Percentiles rank a stretch among this genome's conserved stretches.
Conservation (phyloP, 78 protist species). For the Dictyostelium purpureum region DNA sequence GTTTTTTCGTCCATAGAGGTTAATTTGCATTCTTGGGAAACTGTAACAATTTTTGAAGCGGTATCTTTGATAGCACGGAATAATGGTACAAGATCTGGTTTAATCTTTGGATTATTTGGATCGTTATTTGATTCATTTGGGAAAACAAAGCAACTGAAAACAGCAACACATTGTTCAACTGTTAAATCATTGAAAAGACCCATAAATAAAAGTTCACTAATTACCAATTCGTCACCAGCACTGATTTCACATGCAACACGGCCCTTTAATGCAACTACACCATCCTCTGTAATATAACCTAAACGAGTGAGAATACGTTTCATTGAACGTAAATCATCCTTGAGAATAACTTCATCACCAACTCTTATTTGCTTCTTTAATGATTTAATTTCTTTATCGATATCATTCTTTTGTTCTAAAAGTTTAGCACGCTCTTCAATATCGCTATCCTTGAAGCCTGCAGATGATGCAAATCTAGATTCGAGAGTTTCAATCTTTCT, state of each 20-base stretch:
- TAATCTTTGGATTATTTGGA: conserved; percentile 16
- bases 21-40: conserved; percentile 88
- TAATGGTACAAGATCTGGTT: conserved; percentile 77
- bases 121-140: conserved; percentile 52
- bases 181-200: conserved; percentile 93
- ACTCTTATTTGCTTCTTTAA: conserved; percentile 37
- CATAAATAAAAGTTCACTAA: conserved; percentile 94
- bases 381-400: conserved; percentile 54
- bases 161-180: conserved; percentile 82
- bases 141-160: conserved; percentile 89
- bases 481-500: conserved; percentile 80
- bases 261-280: conserved; percentile 94
- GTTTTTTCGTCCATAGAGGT: conserved; percentile 82
- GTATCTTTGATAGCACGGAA: conserved; percentile 78
- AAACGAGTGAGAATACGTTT: conserved; percentile 93
- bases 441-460: conserved; percentile 33
- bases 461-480: not conserved
- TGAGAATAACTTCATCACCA: conserved; percentile 77
- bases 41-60: conserved; percentile 86
- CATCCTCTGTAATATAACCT: conserved; percentile 86
- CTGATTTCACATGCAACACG: conserved; percentile 96
- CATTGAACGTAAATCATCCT: conserved; percentile 86
- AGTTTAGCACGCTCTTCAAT: conserved; percentile 18
- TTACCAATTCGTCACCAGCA: conserved; percentile 95
- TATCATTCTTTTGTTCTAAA: conserved; percentile 22